phyloP scores from a whole-genome alignment of 306 rosid genomes.

The Calophaca sinica region DNA sequence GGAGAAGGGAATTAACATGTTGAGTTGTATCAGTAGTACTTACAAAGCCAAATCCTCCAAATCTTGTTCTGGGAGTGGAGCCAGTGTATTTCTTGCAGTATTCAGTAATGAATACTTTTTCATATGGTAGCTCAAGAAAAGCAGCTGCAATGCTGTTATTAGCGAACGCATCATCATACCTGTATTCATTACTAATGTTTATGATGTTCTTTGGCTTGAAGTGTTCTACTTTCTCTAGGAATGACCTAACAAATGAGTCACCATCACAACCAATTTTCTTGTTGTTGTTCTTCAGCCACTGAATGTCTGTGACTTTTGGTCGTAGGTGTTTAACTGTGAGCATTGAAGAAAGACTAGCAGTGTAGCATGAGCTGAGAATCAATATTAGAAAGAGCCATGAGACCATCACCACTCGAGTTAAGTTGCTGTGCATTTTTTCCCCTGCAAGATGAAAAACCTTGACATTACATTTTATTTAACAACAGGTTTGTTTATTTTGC shows the following conservation, averaged over 20 bases:
- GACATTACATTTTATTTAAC: not conserved
- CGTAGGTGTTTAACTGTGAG: slow-evolving; percentile 57
- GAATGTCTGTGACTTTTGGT: slow-evolving; percentile 53
- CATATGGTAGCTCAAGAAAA: slow-evolving; percentile 76
- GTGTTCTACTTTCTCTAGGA: slow-evolving; percentile 48
- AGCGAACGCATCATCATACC: slow-evolving; percentile 42
- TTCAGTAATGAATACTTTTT: slow-evolving; percentile 50
- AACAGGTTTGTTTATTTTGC: not conserved
- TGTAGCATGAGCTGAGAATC: slow-evolving; percentile 66
- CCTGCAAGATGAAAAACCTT: slow-evolving; percentile 53
- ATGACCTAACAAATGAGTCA: slow-evolving; percentile 54
- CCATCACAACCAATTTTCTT: slow-evolving; percentile 65
- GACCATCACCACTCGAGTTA: slow-evolving; percentile 57
- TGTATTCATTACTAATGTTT: slow-evolving; percentile 38
- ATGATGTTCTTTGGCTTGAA: slow-evolving; percentile 50
- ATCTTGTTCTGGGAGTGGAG: slow-evolving; percentile 53
- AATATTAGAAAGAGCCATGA: slow-evolving; percentile 69
- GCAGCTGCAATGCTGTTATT: slow-evolving; percentile 61
- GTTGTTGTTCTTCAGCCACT: slow-evolving; percentile 50
- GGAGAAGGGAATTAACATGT: slow-evolving; percentile 5
- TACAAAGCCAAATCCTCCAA: slow-evolving; percentile 81
- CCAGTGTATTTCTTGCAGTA: slow-evolving; percentile 56
- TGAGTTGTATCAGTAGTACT: slow-evolving; percentile 47
- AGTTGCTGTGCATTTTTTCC: slow-evolving; percentile 57
- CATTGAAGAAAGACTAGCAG: slow-evolving; percentile 78